These are phyloP conservation scores for Camptophora hylomeconis DNA, from an alignment of 2,329 filamentous ascomycete genomes.

Conservation along the genomic window DNA sequence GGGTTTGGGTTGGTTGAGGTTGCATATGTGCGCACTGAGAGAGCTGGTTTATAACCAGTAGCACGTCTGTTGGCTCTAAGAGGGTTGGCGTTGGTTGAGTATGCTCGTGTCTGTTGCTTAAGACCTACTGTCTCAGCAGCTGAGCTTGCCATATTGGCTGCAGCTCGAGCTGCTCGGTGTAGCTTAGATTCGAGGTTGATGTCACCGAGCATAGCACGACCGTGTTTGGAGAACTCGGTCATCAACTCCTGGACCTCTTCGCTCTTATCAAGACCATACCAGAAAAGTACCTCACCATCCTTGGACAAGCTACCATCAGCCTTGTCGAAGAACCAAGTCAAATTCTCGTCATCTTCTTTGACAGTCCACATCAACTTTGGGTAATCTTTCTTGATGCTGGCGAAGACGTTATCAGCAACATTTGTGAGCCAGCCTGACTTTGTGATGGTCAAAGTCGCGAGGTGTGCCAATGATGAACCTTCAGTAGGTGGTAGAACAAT, in stretches of 20 bases:
- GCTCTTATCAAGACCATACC: slow-evolving; percentile 76
- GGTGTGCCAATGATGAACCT: slow-evolving; percentile 58
- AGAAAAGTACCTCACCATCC: slow-evolving; percentile 85
- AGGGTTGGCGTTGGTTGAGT: slow-evolving; percentile 44
- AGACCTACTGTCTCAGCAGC: slow-evolving; percentile 34
- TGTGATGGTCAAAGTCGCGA: slow-evolving; percentile 84
- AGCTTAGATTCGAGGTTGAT: slow-evolving; percentile 80
- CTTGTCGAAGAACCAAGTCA: slow-evolving; percentile 98
- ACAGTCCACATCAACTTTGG: slow-evolving; percentile 93
- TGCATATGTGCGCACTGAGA: slow-evolving; percentile 26
- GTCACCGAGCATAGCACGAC: slow-evolving; percentile 76
- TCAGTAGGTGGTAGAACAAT: slow-evolving; percentile 64
- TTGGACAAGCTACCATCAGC: slow-evolving; percentile 80
- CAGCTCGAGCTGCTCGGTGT: slow-evolving; percentile 60
- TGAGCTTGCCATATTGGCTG: slow-evolving; percentile 39
- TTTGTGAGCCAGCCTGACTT: slow-evolving; percentile 92
- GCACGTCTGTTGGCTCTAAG: slow-evolving; percentile 22
- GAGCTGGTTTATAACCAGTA: slow-evolving; percentile 18
- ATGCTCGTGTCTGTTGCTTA: slow-evolving; percentile 51
- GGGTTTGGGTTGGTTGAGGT: slow-evolving; percentile 71
- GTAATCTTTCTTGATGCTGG: slow-evolving; percentile 85
- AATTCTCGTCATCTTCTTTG: slow-evolving; percentile 86
- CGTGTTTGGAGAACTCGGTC: slow-evolving; percentile 70
- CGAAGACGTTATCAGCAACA: slow-evolving; percentile 88
- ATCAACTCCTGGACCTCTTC: slow-evolving; percentile 74